Evolutionary conservation across 2,329 filamentous ascomycete species (phyloP), one percentile per base, ranked within the genome.

Genomic region (Penicillium janthinellum): DNA sequence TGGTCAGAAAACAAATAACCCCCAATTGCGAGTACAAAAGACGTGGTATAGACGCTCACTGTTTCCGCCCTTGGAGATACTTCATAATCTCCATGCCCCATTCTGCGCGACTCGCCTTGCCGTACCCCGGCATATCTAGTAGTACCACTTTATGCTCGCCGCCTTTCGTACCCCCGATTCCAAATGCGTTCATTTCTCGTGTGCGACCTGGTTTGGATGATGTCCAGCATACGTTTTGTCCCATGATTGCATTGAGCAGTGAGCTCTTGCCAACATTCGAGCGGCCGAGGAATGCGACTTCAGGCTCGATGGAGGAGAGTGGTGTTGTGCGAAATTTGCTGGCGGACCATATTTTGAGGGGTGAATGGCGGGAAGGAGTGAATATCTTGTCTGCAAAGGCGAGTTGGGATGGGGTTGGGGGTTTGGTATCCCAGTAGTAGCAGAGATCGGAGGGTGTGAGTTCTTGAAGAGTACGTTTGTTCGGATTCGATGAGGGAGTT

Each of bases 41-140:
- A n/a, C 4, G 25, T 15, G 12, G 10, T 44, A 5, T 38, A 20
- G 8, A 31, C 64, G 72, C 78, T 71, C 67, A 84, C 77, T 90
- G 85, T 68, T 83, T 86, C 62, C 88, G 80, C 45, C 80, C 78
- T 63, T 81, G 78, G 35, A 91, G 72, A 74, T 89, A 90, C 71
- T 89, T 90, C 78, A 90, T 79, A 60, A 90, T 88, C 72, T 90
- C 85, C 25, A 74, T 70, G 0, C 88, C 88, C 87, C 88, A 90
- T 66, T 85, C 83, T 8, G 79, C 73, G 37, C 82, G 75, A 68
- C 84, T 86, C 1, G 83, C 87, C 58, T 84, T 82, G 4, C 88
- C 88, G 69, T 91, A 91, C 0, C 88, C 88, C 1, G 88, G 89
- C 83, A 89, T 89, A 72, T 91, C 88, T 20, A 91, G 78, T 37